A percentile compares a stretch with the other conserved stretches of the same genome.
These are phyloP conservation scores for Lanmaoa pseudosensibilis DNA, from an alignment of 768 basidiomycete species.

Conservation along the genomic window DNA sequence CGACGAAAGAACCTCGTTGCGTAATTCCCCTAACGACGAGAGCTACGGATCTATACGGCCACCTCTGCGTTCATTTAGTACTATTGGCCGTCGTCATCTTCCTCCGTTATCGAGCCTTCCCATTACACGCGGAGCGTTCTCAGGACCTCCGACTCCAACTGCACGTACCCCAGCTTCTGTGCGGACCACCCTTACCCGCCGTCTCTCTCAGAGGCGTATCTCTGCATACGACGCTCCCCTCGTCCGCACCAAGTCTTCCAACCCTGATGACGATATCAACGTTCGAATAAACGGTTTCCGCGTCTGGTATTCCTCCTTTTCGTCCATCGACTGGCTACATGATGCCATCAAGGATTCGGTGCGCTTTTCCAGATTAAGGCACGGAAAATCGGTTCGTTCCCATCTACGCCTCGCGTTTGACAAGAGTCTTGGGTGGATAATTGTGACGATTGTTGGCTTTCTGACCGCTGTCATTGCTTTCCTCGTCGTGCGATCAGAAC, in stretches of 20 bases:
- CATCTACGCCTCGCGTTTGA: slow-evolving; percentile 64
- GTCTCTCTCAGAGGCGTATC: slow-evolving; percentile 56
- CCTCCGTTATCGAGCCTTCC: slow-evolving; percentile 39
- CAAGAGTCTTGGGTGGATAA: slow-evolving; percentile 83
- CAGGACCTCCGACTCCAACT: slow-evolving; percentile 38
- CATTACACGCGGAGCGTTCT: slow-evolving; percentile 33
- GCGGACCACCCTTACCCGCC: slow-evolving; percentile 38
- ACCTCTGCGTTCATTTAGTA: slow-evolving; percentile 26
- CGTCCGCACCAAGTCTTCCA: slow-evolving; percentile 33
- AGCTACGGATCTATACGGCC: slow-evolving; percentile 60
- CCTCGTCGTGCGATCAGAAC: slow-evolving; percentile 80
- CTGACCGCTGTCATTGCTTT: slow-evolving; percentile 85
- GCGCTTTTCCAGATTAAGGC: slow-evolving; percentile 71
- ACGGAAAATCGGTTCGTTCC: slow-evolving; percentile 68
- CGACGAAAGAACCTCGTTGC: slow-evolving; percentile 40
- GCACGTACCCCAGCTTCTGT: slow-evolving; percentile 35
- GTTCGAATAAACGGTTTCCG: slow-evolving; percentile 82
- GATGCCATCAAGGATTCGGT: slow-evolving; percentile 93
- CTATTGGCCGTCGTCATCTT: slow-evolving; percentile 37
- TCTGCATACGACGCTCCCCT: slow-evolving; percentile 66
- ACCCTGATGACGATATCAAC: slow-evolving; percentile 48
- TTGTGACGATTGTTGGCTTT: slow-evolving; percentile 87
- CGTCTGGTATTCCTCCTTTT: slow-evolving; percentile 83
- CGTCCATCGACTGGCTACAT: slow-evolving; percentile 95
- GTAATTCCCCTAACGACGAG: slow-evolving; percentile 24